These are phyloP conservation scores for Fusarium buharicum DNA, from an alignment of 2,329 filamentous ascomycete genomes.

Conservation along the genomic window DNA sequence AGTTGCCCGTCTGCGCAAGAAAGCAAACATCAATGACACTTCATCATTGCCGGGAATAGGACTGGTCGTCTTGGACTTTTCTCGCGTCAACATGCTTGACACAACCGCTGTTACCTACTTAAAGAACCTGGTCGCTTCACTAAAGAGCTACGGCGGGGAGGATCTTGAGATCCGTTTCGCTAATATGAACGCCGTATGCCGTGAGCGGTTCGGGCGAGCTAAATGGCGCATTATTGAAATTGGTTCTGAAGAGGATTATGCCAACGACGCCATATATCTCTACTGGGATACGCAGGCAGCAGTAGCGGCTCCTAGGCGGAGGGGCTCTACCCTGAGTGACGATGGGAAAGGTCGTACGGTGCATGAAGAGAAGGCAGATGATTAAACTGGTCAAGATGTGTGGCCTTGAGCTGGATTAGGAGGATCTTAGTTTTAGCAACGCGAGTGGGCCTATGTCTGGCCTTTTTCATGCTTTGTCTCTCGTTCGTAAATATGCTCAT, in stretches of 20 bases:
- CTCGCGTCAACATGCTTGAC: slow-evolving; percentile 63
- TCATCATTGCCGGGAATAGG: slow-evolving; percentile 53
- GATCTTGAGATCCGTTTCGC: slow-evolving; percentile 60
- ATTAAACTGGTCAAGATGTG: neutral
- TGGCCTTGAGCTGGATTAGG: too few relatives aligned
- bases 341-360: slow-evolving; percentile 21
- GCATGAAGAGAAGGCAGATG: slow-evolving; percentile 37
- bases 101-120: slow-evolving; percentile 63
- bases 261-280: slow-evolving; percentile 10
- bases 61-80: slow-evolving; percentile 64
- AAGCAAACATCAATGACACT: slow-evolving; percentile 49
- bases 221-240: slow-evolving; percentile 48
- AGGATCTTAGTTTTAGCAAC: too few relatives aligned
- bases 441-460: too few relatives aligned
- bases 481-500: too few relatives aligned
- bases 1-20: slow-evolving; percentile 57
- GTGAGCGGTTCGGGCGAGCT: slow-evolving; percentile 52
- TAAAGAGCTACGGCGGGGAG: slow-evolving; percentile 61
- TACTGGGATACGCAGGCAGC: slow-evolving; percentile 37
- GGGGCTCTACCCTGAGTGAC: slow-evolving; percentile 22
- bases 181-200: slow-evolving; percentile 56
- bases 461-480: too few relatives aligned
- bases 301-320: slow-evolving; percentile 31
- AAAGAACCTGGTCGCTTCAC: slow-evolving; percentile 58
- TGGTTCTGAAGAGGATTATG: slow-evolving; percentile 13